Evolutionary conservation across 2,329 filamentous ascomycete genomes (phyloP), one percentile per base, ranked within the genome.

Genomic region (Nemania sp.): DNA sequence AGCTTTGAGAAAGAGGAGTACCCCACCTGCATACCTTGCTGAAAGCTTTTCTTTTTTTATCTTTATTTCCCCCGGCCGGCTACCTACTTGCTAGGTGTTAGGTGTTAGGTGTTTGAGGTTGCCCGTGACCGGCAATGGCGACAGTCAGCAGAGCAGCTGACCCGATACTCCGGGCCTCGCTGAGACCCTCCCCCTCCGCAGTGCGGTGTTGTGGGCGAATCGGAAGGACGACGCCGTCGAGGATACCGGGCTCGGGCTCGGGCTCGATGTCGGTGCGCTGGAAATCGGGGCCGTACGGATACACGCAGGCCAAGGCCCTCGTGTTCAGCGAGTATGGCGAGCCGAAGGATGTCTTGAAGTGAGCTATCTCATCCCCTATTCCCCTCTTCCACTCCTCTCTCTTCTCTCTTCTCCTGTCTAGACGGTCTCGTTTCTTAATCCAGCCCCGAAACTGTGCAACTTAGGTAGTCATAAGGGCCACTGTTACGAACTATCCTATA

Each of bases 251-350:
- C n/a, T n/a, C n/a, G n/a, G n/a, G n/a, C n/a, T 1, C 32, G 11
- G 41, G 32, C 0, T 18, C 59, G 47, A 32, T 57, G 5, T 70
- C 78, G 20, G 77, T 80, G 61, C 84, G 87, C 52, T 77, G 78
- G 78, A 88, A 87, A 76, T 89, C 87, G 3, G 87, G 86, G 0
- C 87, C 88, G 0, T 94, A 93, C 78, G 93, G 93, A 75, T 96
- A 96, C 82, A 93, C 92, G 49, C 92, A 95, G 81, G 90, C 92
- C 71, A 94, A 94, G 83, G 88, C 91, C n/a, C 88, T 96, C 72
- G 89, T 92, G 54, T 93, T 93, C 79, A 88, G 88, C 47, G 85
- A 90, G 69, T 89, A 90, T 77, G 93, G 93, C 77, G 92, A 94
- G 78, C 93, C 93, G 0, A 84, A 85, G 49, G 88, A 93, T 73